Base-by-base conservation (phyloP, 768 basidiomycete genomes). In the Hypholoma fasciculare region DNA sequence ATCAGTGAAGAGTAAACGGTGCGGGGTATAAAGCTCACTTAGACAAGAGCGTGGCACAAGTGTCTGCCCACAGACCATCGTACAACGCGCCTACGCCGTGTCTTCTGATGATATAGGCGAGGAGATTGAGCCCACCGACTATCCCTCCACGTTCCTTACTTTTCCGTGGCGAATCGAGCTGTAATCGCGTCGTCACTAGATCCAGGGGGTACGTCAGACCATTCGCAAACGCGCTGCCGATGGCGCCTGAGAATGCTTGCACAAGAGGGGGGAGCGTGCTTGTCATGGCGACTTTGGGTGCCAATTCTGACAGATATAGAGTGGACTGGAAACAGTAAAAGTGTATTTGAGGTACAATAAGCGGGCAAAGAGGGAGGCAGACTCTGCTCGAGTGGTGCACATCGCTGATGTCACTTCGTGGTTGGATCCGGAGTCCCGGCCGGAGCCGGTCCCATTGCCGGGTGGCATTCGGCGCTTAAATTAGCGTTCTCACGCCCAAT, bases 191-290 rank as follows among this genome's bases (percentile, higher is more conserved):
- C 0, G 79, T 78, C 9, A 83, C 76, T n/a, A 86, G 74, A 64
- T 86, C 84, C 5, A 88, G 75, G 1, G 86, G 85, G 59, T 85
- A 88, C 0, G 79, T 76, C 30, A 83, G 61, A 0, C 77, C 68
- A 61, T 84, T 84, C 0, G 84, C 82, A 7, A 80, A 70, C 1
- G 81, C 82, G 58, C 82, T 82, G 12, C 83, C 85, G 42, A 85
- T 71, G 1, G 82, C 78, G 2, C 85, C 85, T 5, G 84, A 82
- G 56, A 79, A 72, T 0, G 85, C 85, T 62, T 87, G 85, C 0
- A 82, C 76, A 13, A 86, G 72, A 4, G 86, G 86, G 3, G 85
- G 84, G 2, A 88, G 74, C 0, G 80, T 77, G 57, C 81, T 83
- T 7, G 85, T 42, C 40, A 42, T 42, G 40, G 30, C 30, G 6